Evolutionary conservation across 208 protist species (phyloP).

Genomic region (Wallacemonas sp.): DNA sequence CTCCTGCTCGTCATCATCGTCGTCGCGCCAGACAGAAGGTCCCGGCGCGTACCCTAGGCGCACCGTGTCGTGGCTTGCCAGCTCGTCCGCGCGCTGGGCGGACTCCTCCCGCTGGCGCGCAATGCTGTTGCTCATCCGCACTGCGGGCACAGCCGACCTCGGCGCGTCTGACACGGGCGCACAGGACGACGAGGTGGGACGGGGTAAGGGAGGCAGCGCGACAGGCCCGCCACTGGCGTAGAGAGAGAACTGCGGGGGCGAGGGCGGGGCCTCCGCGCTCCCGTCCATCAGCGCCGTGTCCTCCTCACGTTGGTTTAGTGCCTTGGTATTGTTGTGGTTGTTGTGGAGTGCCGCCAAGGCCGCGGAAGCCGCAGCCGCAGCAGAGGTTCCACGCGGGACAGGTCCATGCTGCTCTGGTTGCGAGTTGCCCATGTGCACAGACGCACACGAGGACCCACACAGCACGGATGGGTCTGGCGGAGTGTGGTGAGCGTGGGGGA

Average conservation of each 20-base stretch:
- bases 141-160: neutral
- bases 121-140: neutral
- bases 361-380: slow-evolving; percentile 1
- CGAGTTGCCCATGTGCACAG: too few species aligned
- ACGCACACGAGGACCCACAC: too few species aligned
- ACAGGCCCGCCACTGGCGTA: slow-evolving; percentile 4
- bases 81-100: neutral
- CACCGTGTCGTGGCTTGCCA: slow-evolving; percentile 6
- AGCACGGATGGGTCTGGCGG: too few species aligned
- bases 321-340: neutral
- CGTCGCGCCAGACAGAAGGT: neutral
- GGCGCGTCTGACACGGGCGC: neutral
- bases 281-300: neutral
- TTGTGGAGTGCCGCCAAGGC: slow-evolving; percentile 3
- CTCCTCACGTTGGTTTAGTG: neutral
- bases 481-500: too few species aligned
- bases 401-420: too few species aligned
- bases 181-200: neutral
- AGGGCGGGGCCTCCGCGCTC: neutral
- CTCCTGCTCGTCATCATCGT: slow-evolving; percentile 1
- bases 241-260: slow-evolving; percentile 5
- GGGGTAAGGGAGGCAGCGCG: neutral
- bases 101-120: slow-evolving; percentile 4
- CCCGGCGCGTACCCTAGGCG: neutral
- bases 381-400: neutral